Evolutionary conservation across 768 basidiomycete genomes (phyloP).

Genomic region (Multifurca ochricompacta): DNA sequence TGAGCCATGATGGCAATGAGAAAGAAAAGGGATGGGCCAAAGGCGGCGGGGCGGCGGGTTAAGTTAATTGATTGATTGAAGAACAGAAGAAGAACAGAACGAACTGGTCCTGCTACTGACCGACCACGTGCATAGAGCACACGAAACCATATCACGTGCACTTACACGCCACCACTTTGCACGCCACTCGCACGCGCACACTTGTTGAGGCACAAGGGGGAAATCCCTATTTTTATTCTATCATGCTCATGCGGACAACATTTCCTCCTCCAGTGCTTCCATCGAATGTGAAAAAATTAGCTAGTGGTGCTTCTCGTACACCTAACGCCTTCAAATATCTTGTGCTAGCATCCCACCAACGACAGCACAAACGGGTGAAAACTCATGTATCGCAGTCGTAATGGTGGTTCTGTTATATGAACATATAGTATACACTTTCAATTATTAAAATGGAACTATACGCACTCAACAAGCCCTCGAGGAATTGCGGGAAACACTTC

Average conservation of each 20-base stretch:
- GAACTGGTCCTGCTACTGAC: too few species aligned
- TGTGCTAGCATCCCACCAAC: constrained; percentile 93
- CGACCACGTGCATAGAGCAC: too few species aligned
- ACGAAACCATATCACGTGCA: too few species aligned
- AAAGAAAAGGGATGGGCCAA: not conserved
- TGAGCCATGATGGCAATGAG: constrained; percentile 14
- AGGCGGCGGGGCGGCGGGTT: not conserved
- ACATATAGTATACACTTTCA: not conserved
- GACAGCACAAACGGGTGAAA: constrained; percentile 90
- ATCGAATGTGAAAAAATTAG: constrained; percentile 88
- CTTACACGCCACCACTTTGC: too few species aligned
- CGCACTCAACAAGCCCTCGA: constrained; percentile 55
- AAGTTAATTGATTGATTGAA: too few species aligned
- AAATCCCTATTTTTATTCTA: constrained; percentile 11
- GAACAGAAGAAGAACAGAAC: too few species aligned
- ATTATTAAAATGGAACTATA: not conserved
- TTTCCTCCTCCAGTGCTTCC: constrained; percentile 71
- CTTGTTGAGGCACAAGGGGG: not conserved
- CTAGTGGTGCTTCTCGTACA: constrained; percentile 86
- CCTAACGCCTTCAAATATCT: constrained; percentile 90
- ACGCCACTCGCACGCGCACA: too few species aligned
- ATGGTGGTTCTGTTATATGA: constrained; percentile 47
- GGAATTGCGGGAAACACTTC: constrained; percentile 55
- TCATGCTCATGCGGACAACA: constrained; percentile 48
- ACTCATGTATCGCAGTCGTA: constrained; percentile 69